Evolutionary conservation across 768 basidiomycete genomes (phyloP), one percentile per base, ranked within the genome.

Genomic region (Lactifluus hygrophoroides): DNA sequence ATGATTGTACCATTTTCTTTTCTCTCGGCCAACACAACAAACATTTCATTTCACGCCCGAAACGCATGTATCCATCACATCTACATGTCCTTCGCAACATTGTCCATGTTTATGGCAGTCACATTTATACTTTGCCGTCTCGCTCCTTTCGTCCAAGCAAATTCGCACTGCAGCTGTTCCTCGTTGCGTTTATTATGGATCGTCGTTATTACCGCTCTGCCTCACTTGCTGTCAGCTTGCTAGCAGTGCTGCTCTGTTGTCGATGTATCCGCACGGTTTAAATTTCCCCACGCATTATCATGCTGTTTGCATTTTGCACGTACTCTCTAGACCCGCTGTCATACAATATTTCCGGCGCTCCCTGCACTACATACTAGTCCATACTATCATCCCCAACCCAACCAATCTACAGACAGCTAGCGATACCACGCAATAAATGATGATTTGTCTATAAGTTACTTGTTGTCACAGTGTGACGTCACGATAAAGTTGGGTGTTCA

Each of bases 351-450:
- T 17, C 40, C 48, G 58, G 58, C 48, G 58, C 48, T 54, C 23
- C 58, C 58, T 48, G 38, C 57, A 40, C 45, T 37, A 60, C 59
- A 60, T 51, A 56, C 59, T 60, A 60, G 16, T 14, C 14, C 49
- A 49, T 43, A 25, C 47, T 49, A 54, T 19, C 40, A 55, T 32
- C 48, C 48, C 23, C 21, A 43, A 32, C 32, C 32, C 32, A 10
- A n/a, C n/a, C n/a, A n/a, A n/a, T n/a, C n/a, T 45, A 58, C 40
- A 38, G 51, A 54, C 52, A 46, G 34, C 53, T 55, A 49, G 58
- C 53, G 58, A 54, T 50, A 60, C 58, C 47, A 47, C 19, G 23
- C 53, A 43, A 42, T 55, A 80, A 54, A 77, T 76, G 51, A 77
- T 51, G 50, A 43, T 46, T 54, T 44, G 42, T 40, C 7, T 10